Evolutionary conservation across 2,329 filamentous ascomycete genomes (phyloP).

Genomic region (Colletotrichum chrysophilum): DNA sequence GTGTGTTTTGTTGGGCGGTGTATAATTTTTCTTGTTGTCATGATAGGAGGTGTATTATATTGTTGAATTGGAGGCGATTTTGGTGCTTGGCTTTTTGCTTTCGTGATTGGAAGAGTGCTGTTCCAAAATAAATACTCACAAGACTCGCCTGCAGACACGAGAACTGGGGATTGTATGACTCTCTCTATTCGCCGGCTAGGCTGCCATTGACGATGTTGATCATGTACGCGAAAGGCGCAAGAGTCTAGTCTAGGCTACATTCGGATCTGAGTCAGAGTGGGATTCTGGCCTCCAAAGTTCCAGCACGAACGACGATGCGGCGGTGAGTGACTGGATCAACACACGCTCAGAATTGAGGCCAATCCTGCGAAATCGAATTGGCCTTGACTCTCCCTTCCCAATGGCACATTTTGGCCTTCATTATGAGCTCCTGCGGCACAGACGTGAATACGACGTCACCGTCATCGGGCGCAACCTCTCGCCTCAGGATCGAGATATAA

Average conservation of each 20-base stretch:
- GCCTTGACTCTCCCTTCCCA: accelerated
- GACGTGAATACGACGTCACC: neutral
- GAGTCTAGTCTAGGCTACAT: neutral
- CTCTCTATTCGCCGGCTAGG: neutral
- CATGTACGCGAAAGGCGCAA: neutral
- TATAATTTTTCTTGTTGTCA: neutral
- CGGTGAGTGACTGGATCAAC: neutral
- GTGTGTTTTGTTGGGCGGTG: neutral
- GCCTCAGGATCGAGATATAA: neutral
- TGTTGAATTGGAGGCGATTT: accelerated
- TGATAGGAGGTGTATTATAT: accelerated
- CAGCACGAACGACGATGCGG: neutral
- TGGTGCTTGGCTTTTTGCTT: accelerated
- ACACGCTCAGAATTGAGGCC: neutral
- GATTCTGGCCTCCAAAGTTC: neutral
- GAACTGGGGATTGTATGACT: neutral
- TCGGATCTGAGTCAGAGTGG: neutral
- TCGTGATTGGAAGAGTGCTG: accelerated
- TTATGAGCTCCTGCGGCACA: neutral
- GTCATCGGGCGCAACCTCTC: neutral
- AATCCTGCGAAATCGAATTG: neutral
- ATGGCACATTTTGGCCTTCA: neutral
- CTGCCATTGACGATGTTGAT: neutral
- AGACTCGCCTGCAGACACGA: neutral
- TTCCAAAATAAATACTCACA: neutral